Evolutionary conservation across 257 asterid species (phyloP), one percentile per base, ranked within the genome.

Genomic region (Primulina tabacum): DNA sequence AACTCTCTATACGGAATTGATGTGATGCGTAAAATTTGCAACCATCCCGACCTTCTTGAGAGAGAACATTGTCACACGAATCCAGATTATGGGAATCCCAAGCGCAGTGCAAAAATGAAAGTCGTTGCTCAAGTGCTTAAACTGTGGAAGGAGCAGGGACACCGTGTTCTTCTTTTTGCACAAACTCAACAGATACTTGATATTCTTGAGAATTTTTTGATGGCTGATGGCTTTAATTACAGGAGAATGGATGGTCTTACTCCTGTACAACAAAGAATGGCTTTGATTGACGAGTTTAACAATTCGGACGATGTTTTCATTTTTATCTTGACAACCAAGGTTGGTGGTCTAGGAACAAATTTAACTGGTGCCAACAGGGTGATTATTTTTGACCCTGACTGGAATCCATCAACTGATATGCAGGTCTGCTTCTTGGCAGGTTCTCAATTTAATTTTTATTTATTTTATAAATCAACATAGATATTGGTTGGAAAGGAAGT

Each of bases 141-240:
- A 71, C 88, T 82, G 62, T 94, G 99, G 99, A 94, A 89, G 74
- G 95, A 85, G 73, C 99, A 94, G 81, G 96, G 97, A 70, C 99
- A 94, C 77, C 96, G 96, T 21, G 99, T 91, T 75, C 96, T 94
- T 79, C 88, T 94, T 67, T 94, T 94, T 72, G 52, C 96, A 60
- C 99, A 94, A 74, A 94, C 99, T 18, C 96, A 88, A 78, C 99
- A 89, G 87, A 94, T 94, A 97, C 99, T 94, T 69, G 99, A 94
- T 87, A 94, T 94, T 81, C 76, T 94, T 43, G 97, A 94, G 85
- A 88, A 71, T 80, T 88, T 85, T 82, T 70, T 94, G 69, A 43
- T 66, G 47, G 71, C 84, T 50, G 76, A 66, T 67, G 92, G 79
- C 68, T 91, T 82, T 63, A 82, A 29, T 67, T 94, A 94, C 77